Evolutionary conservation across 2,329 filamentous ascomycete genomes (phyloP).

Genomic region (Phyllosticta capitalensis): DNA sequence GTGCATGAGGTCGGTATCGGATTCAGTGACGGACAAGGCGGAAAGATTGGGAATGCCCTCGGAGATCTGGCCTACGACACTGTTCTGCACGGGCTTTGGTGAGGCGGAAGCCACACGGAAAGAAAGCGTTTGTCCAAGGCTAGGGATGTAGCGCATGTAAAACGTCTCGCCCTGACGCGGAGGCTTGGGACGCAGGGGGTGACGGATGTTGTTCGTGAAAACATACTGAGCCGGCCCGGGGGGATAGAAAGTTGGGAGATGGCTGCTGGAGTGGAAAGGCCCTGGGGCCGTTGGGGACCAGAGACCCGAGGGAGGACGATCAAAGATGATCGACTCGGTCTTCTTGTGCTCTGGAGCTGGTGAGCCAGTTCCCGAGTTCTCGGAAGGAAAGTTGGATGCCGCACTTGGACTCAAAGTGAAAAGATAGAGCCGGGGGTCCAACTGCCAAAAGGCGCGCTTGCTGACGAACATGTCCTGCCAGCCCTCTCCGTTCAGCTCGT

Average conservation of each 20-base stretch:
- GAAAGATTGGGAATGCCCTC: constrained; percentile 22
- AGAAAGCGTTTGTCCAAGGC: constrained; percentile 71
- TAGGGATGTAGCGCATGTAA: constrained; percentile 80
- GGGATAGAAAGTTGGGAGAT: constrained; percentile 85
- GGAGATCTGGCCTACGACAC: constrained; percentile 25
- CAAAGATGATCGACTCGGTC: constrained; percentile 19
- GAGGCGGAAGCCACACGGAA: constrained; percentile 75
- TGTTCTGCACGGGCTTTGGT: constrained; percentile 46
- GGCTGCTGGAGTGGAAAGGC: constrained; percentile 72
- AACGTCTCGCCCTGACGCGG: constrained; percentile 85
- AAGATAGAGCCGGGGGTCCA: constrained; percentile 76
- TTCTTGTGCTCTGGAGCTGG: constrained; percentile 23
- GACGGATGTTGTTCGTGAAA: constrained; percentile 67
- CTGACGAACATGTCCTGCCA: constrained; percentile 80
- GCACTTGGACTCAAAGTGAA: constrained; percentile 64
- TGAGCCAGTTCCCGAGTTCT: constrained; percentile 41
- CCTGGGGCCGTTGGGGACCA: constrained; percentile 41
- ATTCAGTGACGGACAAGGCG: constrained; percentile 26
- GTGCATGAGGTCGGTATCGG: constrained; percentile 61
- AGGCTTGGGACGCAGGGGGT: constrained; percentile 80
- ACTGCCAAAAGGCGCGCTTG: constrained; percentile 80
- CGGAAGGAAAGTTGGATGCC: constrained; percentile 43
- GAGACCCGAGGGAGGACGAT: constrained; percentile 24
- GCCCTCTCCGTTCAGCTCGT: constrained; percentile 52
- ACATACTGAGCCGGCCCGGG: constrained; percentile 74